Evolutionary conservation across 139 green algal species (phyloP).

Genomic region (Chlamydomonas schloesseri): DNA sequence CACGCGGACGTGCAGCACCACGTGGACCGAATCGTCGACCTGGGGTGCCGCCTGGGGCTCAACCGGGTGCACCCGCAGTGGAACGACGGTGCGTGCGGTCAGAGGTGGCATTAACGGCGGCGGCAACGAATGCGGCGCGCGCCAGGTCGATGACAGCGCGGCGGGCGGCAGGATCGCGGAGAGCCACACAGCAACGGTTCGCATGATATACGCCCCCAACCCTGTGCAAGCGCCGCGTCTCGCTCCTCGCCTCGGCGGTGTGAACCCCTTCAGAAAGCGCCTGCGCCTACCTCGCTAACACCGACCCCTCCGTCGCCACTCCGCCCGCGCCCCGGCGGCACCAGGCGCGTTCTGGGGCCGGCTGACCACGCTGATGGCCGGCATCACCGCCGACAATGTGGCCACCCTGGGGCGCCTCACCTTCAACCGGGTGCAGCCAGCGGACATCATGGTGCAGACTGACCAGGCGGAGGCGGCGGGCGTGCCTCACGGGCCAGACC

Average conservation of each 20-base stretch:
- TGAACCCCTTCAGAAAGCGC: neutral
- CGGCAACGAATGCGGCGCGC: too few relatives aligned
- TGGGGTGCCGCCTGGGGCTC: conserved; percentile 2
- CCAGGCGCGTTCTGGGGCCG: neutral
- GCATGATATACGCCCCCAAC: too few relatives aligned
- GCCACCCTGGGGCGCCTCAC: neutral
- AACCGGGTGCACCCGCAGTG: neutral
- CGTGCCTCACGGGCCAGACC: neutral
- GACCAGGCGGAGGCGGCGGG: neutral
- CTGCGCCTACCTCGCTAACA: too few relatives aligned
- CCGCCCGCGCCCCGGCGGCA: too few relatives aligned
- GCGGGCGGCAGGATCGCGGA: too few relatives aligned
- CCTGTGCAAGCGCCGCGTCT: too few relatives aligned
- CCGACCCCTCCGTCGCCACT: too few relatives aligned
- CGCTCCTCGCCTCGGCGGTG: too few relatives aligned
- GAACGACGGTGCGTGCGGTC: conserved; percentile 15
- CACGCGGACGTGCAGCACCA: neutral
- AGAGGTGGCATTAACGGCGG: too few relatives aligned
- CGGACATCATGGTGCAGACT: neutral
- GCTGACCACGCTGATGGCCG: neutral
- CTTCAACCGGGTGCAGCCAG: neutral
- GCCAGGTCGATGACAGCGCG: too few relatives aligned
- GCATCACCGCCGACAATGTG: neutral
- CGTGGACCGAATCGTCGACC: neutral
- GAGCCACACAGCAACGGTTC: too few relatives aligned